A percentile compares a stretch with the other conserved stretches of the same genome.
These are phyloP conservation scores for Ascochyta rabiei DNA, from an alignment of 2,329 filamentous ascomycete species.

Conservation along the genomic window DNA sequence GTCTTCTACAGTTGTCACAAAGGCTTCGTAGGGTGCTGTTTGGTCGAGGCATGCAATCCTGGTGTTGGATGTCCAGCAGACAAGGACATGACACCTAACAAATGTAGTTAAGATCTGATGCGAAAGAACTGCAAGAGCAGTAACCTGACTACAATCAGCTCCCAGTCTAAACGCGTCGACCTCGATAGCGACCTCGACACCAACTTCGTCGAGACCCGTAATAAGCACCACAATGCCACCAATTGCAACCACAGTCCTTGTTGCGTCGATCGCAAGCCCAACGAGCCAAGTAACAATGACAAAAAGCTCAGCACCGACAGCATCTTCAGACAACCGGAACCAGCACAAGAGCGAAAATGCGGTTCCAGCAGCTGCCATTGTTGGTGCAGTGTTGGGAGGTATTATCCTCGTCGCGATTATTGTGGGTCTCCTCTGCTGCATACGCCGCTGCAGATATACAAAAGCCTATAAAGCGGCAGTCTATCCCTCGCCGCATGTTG, in stretches of 20 bases:
- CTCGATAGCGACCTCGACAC: background rate
- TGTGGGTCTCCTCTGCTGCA: conserved; percentile 17
- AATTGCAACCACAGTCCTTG: background rate
- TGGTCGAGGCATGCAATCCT: conserved; percentile 30
- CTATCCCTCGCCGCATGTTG: conserved; percentile 30
- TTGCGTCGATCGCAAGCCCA: background rate
- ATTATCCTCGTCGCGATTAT: conserved; percentile 17
- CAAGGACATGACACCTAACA: conserved; percentile 24
- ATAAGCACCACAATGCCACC: background rate
- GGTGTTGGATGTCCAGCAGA: conserved; percentile 26
- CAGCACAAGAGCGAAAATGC: background rate
- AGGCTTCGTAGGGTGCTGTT: conserved; percentile 34
- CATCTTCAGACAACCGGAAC: background rate
- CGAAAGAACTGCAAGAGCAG: background rate
- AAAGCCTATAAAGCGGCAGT: conserved; percentile 31
- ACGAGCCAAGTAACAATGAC: conserved; percentile 6
- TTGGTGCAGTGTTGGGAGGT: conserved; percentile 31
- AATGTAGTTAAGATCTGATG: conserved; percentile 19
- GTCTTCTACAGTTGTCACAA: conserved; percentile 28
- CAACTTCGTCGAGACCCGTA: background rate
- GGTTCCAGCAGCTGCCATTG: conserved; percentile 25
- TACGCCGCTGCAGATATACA: conserved; percentile 18
- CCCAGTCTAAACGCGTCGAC: background rate
- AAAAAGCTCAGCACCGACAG: background rate
- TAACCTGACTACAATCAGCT: background rate